Percentiles rank a stretch among this genome's conserved stretches.
These are phyloP conservation scores for Phytophthora gonapodyides DNA, from an alignment of 352 stramenopile species.

Conservation along the genomic window DNA sequence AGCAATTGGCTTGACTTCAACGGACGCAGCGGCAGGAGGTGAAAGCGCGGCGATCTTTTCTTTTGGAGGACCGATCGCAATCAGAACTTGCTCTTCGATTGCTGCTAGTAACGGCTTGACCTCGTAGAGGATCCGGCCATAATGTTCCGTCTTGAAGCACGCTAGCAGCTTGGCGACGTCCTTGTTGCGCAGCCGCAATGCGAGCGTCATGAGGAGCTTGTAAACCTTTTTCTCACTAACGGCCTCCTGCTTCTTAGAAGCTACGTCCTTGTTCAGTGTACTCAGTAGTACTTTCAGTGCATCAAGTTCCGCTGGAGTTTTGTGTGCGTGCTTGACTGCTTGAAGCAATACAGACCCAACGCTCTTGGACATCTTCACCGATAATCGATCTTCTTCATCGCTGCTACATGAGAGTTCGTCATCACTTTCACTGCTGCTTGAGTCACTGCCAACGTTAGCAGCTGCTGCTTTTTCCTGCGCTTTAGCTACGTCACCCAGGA, in stretches of 20 bases:
- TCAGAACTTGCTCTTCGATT: slow-evolving; percentile 39
- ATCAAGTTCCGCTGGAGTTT: slow-evolving; percentile 44
- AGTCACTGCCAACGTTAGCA: slow-evolving; percentile 18
- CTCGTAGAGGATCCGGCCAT: slow-evolving; percentile 42
- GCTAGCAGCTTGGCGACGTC: slow-evolving; percentile 54
- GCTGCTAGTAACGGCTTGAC: slow-evolving; percentile 29
- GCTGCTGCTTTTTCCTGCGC: slow-evolving; percentile 32
- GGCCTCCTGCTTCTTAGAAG: slow-evolving; percentile 30
- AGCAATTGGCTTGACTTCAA: slow-evolving; percentile 33
- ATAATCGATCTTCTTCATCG: slow-evolving; percentile 42
- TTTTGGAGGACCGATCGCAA: slow-evolving; percentile 26
- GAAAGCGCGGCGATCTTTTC: slow-evolving; percentile 6
- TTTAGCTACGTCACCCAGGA: slow-evolving; percentile 53
- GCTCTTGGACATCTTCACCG: slow-evolving; percentile 32
- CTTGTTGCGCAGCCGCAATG: slow-evolving; percentile 51
- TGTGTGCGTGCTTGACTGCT: slow-evolving; percentile 43
- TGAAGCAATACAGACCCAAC: slow-evolving; percentile 36
- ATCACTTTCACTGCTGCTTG: slow-evolving; percentile 44
- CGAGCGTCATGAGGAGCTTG: slow-evolving; percentile 53
- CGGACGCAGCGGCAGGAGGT: slow-evolving; percentile 12
- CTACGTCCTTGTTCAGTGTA: slow-evolving; percentile 27
- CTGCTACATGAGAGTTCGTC: slow-evolving; percentile 36
- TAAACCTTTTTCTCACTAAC: slow-evolving; percentile 67
- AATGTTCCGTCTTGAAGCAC: slow-evolving; percentile 38
- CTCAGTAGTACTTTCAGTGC: slow-evolving; percentile 34